These are phyloP conservation scores for Raphanus raphanistrum DNA, from an alignment of 345 rosid genomes.

Conservation along the genomic window DNA sequence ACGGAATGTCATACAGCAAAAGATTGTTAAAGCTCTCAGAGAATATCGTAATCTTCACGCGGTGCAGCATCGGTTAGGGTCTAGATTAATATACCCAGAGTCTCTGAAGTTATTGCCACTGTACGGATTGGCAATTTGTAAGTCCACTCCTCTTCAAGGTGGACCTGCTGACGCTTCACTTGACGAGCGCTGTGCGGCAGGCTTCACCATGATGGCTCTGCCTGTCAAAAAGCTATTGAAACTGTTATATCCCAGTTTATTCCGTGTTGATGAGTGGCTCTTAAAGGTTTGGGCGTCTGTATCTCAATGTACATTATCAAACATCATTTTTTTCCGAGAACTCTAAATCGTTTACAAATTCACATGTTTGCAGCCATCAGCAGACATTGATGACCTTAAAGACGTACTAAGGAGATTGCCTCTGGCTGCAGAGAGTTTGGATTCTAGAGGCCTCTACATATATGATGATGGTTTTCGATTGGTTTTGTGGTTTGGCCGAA, in stretches of 20 bases:
- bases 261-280: slow-evolving; percentile 83
- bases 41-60: slow-evolving; percentile 89
- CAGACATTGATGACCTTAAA: slow-evolving; percentile 41
- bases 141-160: slow-evolving; percentile 84
- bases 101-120: slow-evolving; percentile 76
- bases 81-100: slow-evolving; percentile 94
- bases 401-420: slow-evolving; percentile 56
- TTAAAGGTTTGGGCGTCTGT: slow-evolving; percentile 51
- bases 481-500: slow-evolving; percentile 90
- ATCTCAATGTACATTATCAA: not conserved
- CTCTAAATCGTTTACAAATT: not conserved
- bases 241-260: slow-evolving; percentile 80
- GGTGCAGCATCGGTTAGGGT: slow-evolving; percentile 94
- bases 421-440: slow-evolving; percentile 79
- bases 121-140: slow-evolving; percentile 84
- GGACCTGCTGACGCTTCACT: slow-evolving; percentile 84
- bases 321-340: not conserved
- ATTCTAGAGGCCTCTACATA: slow-evolving; percentile 89
- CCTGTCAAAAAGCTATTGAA: slow-evolving; percentile 86
- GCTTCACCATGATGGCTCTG: slow-evolving; percentile 93
- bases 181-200: slow-evolving; percentile 93
- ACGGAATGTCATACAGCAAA: slow-evolving; percentile 65
- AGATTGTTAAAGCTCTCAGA: slow-evolving; percentile 85
- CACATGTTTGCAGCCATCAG: slow-evolving; percentile 61
- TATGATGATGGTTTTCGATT: slow-evolving; percentile 87